A percentile compares a stretch with the other conserved stretches of the same genome.
Evolutionary conservation across 768 basidiomycete species (phyloP).

Genomic region (Holtermannia corniformis): DNA sequence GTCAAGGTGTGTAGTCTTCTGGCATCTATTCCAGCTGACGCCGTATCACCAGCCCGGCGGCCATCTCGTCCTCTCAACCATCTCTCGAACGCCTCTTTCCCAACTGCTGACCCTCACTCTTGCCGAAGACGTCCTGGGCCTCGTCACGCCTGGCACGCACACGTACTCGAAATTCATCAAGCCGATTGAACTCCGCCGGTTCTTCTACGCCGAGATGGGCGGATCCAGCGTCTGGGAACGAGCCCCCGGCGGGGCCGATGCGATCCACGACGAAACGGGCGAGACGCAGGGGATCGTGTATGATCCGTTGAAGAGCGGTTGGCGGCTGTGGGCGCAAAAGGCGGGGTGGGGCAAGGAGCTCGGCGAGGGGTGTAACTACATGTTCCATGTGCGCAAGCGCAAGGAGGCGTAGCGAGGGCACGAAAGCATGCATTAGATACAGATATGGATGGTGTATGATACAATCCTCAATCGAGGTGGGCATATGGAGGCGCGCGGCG

Average conservation of each 20-base stretch:
- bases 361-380: conserved; percentile 40
- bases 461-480: neutral
- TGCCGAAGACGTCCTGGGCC: conserved; percentile 70
- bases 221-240: conserved; percentile 30
- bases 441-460: neutral
- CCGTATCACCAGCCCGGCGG: conserved; percentile 66
- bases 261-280: conserved; percentile 21
- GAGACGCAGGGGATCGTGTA: conserved; percentile 41
- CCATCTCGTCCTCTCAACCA: conserved; percentile 88
- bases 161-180: conserved; percentile 83
- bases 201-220: conserved; percentile 57
- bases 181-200: conserved; percentile 70
- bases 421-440: neutral
- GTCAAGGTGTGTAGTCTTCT: conserved; percentile 58
- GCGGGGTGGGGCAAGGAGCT: conserved; percentile 27
- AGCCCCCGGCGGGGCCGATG: conserved; percentile 24
- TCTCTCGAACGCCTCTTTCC: conserved; percentile 73
- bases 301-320: conserved; percentile 34
- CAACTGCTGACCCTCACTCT: conserved; percentile 61
- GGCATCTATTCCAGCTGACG: neutral
- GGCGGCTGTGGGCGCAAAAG: conserved; percentile 38
- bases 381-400: conserved; percentile 40
- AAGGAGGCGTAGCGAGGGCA: neutral
- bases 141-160: conserved; percentile 82
- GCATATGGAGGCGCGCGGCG: too few species aligned